Base-by-base conservation (phyloP, 495 filamentous ascomycete genomes). In the Penicillium macrosclerotiorum region DNA sequence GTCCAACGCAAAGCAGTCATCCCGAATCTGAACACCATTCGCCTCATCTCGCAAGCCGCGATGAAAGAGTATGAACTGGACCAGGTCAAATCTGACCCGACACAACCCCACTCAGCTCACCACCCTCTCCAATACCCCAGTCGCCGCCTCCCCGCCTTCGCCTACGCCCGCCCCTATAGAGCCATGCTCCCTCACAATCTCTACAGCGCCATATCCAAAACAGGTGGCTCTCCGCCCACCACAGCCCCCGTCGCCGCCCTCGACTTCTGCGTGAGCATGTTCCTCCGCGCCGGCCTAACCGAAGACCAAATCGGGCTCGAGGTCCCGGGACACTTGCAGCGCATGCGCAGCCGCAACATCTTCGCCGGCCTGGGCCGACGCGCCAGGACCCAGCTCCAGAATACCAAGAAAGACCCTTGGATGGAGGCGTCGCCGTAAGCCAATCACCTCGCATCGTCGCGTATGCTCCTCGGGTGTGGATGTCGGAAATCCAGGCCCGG, bases 1-100 rank as follows among this genome's bases (percentile, higher is more conserved):
- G 18, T 46, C 7, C 54, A 60, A 30, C 35, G 42, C 6, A 68
- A 68, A 37, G 51, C 54, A 19, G 49, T 61, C 5, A 25, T 64
- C 36, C 69, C 75, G 5, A 61, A 72, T 42, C 25, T 68, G 8
- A 65, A 66, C 33, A 75, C 72, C 17, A 58, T 74, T 36, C 67
- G 73, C 34, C 67, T 69, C 34, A 60, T 76, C 37, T 49, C 63
- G 3, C 65, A 63, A 45, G 60, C 59, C 13, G 74, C 71, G 8
- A 45, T 64, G 18, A 54, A 55, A 19, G 67, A 74, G 42, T 63
- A 47, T 7, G 39, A 45, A n/a, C 16, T 27, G n/a, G 18, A 52
- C 12, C 11, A 32, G n/a, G n/a, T n/a, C n/a, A n/a, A n/a, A n/a
- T n/a, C n/a, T n/a, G 8, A 46, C 6, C 37, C 40, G 3, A 19